A percentile compares a stretch with the other conserved stretches of the same genome.
phyloP scores from a whole-genome alignment of 768 basidiomycete species.

The Tulasnella sp. region DNA sequence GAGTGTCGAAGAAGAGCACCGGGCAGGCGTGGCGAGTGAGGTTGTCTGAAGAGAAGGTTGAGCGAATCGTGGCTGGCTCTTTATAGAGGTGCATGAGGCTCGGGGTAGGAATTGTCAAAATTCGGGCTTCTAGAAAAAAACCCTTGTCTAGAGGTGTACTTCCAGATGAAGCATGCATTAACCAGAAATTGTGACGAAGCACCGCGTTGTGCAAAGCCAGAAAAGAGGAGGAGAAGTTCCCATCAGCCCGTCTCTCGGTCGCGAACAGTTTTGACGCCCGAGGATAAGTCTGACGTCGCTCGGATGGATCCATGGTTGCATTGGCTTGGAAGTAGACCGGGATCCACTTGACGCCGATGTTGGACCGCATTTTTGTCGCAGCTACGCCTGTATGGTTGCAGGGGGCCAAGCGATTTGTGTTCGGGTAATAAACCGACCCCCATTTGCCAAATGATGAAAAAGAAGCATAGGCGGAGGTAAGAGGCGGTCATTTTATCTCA shows the following conservation, averaged over 20 bases:
- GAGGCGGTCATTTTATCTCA: not conserved
- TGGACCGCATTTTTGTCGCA: constrained; percentile 7
- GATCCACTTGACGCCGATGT: not conserved
- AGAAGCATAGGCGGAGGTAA: not conserved
- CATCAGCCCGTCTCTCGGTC: not conserved
- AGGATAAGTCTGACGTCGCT: constrained; percentile 7
- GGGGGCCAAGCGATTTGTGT: constrained; percentile 2
- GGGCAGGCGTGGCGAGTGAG: constrained; percentile 5
- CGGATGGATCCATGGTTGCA: not conserved
- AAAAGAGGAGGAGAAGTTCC: not conserved
- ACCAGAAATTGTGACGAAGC: not conserved
- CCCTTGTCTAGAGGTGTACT: not conserved
- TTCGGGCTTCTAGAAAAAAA: not conserved
- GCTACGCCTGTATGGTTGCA: constrained; percentile 2
- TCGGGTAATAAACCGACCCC: constrained; percentile 1
- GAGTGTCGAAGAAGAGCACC: not conserved
- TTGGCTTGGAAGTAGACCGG: not conserved
- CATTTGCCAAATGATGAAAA: not conserved
- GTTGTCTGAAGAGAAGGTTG: constrained; percentile 4
- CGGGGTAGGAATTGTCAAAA: not conserved
- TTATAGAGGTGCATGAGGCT: not conserved
- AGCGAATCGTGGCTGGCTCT: not conserved
- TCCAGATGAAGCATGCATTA: not conserved
- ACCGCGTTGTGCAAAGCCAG: not conserved
- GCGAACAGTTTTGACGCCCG: not conserved